Evolutionary conservation across 2,329 filamentous ascomycete species (phyloP), one percentile per base, ranked within the genome.

Genomic region (Neophaeococcomyces mojaviensis): DNA sequence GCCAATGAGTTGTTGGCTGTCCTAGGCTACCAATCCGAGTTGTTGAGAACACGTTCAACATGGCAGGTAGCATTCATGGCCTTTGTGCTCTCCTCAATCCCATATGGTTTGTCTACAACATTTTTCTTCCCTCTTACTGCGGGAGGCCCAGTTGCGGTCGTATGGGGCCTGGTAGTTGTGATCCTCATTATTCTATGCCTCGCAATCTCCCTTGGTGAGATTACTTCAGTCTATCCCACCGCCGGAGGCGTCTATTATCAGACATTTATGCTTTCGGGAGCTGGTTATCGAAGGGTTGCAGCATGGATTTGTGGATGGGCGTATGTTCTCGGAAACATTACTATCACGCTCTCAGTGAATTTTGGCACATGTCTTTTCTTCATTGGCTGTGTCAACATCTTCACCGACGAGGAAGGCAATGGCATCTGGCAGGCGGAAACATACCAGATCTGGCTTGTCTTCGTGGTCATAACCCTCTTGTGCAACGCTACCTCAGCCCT

Each of bases 271-370:
- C 75, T 88, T 12, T 74, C 83, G 0, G 73, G 81, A 15, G 62
- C 73, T 20, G 64, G 63, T 13, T 82, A 77, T 67, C 79, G 82
- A 44, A 76, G 74, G 34, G 66, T 84, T 13, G 71, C 81, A 13
- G 80, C 80, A 26, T 88, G 81, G 78, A 77, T 85, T 40, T 84
- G 80, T 54, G 84, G 84, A 49, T 88, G 84, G 84, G 70, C 82
- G 18, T 88, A 85, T 60, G 76, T 86, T 15, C 79, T 87, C 42
- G 86, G 86, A 48, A 88, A 88, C 66, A 82, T 88, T 62, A 87
- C 82, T 54, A 89, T 89, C 55, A 88, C 84, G 0, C 71, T 88
- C n/a, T 77, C 83, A n/a, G 84, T 88, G 60, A 86, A 86, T 68
- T 88, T 88, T 57, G 85, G 83, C 59, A 75, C 73, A n/a, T 66